Base-by-base conservation (phyloP, 345 rosid species). In the Eucalyptus virginea region DNA sequence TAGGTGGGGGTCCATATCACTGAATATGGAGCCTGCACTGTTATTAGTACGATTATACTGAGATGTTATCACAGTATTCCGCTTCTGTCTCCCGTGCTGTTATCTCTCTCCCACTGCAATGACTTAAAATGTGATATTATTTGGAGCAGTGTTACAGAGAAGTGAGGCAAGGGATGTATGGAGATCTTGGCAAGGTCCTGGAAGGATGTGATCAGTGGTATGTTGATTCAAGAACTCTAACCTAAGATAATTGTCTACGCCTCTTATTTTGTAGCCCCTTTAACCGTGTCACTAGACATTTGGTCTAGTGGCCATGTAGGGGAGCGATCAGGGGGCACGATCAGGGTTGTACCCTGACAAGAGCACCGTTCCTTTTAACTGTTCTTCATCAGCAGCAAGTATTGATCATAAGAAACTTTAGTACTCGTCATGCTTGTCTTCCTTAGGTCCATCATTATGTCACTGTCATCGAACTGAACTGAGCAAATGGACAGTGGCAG, bases 191-290 rank as follows among this genome's bases (percentile, higher is more conserved):
- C 4, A 94, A 95, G 89, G 88, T 91, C 12, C 91, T 98, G 95
- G 98, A 94, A 94, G 99, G 98, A 90, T 91, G 93, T 81, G 95
- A 98, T 90, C 97, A 96, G 80, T 96, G 99, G 99, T 97, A 94
- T 88, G 91, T 69, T 30, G 47, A 60, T 86, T 58, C 87, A 23
- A 44, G 83, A 77, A 37, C 47, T 37, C 62, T 58, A 32, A 42
- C n/a, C 23, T 81, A 48, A 28, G 30, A 9, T 67, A 28, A 28
- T 5, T 3, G 28, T 21, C 69, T 52, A 40, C 6, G 30, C 37
- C 40, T 67, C 42, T 67, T 69, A 28, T 51, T 65, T 85, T 90
- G 50, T 42, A 32, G 45, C 62, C 62, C 62, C 69, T 52, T 86
- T 32, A 3, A 60, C 87, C 6, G 8, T 37, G 45, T 37, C 45